Evolutionary conservation across 305 asterid species (phyloP), one percentile per base, ranked within the genome.

Genomic region (Rubia peregrina): DNA sequence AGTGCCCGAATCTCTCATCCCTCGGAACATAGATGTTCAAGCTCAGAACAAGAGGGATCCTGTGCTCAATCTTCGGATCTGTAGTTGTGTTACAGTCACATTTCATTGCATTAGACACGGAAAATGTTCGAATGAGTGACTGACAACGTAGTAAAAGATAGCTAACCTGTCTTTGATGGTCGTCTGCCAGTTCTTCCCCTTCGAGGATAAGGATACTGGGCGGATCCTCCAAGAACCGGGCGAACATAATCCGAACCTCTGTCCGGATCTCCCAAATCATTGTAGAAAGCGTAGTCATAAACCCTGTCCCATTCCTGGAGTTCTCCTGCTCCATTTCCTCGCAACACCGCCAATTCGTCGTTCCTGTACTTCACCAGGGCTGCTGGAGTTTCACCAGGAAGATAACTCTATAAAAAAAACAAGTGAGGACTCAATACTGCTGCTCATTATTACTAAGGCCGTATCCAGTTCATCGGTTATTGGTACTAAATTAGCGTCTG

Each of bases 241-340:
- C 86, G 83, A 26, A 59, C 81, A 41, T 73, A 71, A 9, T 63
- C n/a, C 0, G 62, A 9, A 43, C 83, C 83, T 17, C 46, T 49
- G 49, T 76, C 80, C 2, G 83, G 82, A 22, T 69, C 69, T 10
- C 82, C 82, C 69, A 82, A 71, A n/a, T 82, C 86, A 70, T 82
- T 79, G 74, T 82, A 82, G 42, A 49, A 59, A 59, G 77, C 86
- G 66, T 82, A 79, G 75, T 82, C 83, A 55, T 79, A 82, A 60
- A 82, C 73, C n/a, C 86, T 79, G 66, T 82, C 83, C 86, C 82
- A 82, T 48, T 82, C 83, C 69, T 72, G 71, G 36, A 74, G 83
- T 63, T 74, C 73, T 13, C 80, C 86, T 33, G 48, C 74, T 56
- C 83, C 83, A 69, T 77, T 59, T 71, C 86, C 86, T 46, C 86